Conservation (phyloP, 306 rosid species). For the Biancaea sappan region DNA sequence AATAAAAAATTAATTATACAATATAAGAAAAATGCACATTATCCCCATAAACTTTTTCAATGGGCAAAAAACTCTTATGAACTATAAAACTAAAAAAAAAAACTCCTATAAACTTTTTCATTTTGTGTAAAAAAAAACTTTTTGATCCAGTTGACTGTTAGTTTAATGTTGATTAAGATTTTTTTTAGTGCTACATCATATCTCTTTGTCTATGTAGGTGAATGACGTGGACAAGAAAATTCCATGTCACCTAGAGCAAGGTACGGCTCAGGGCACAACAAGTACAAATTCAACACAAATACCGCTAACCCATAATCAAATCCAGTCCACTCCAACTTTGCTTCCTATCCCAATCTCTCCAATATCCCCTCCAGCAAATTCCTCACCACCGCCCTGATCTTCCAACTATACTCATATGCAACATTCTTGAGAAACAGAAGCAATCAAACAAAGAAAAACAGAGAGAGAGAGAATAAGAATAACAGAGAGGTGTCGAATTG, state of each 20-base stretch:
- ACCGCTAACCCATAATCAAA: slow-evolving; percentile 45
- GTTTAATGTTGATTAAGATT: too few species aligned
- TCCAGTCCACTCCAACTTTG: slow-evolving; percentile 32
- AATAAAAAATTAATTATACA: too few species aligned
- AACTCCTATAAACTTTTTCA: too few species aligned
- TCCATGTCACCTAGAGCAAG: slow-evolving; percentile 65
- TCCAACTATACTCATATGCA: slow-evolving; percentile 40
- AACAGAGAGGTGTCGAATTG: not conserved
- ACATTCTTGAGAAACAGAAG: slow-evolving; percentile 36
- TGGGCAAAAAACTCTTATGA: too few species aligned
- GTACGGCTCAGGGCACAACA: slow-evolving; percentile 72
- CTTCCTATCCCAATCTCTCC: slow-evolving; percentile 56
- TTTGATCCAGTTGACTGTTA: too few species aligned
- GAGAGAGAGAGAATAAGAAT: not conserved
- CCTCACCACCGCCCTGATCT: slow-evolving; percentile 25
- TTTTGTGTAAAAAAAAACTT: too few species aligned
- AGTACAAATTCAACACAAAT: slow-evolving; percentile 53
- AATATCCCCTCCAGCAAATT: slow-evolving; percentile 51
- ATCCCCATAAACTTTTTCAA: too few species aligned
- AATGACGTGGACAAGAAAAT: too few species aligned
- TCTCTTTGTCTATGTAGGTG: too few species aligned
- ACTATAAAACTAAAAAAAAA: too few species aligned
- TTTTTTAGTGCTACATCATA: too few species aligned
- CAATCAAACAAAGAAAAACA: not conserved
- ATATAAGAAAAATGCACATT: too few species aligned